phyloP scores from a whole-genome alignment of 1,139 yeast genomes.

The Blastobotrys malaysiensis region DNA sequence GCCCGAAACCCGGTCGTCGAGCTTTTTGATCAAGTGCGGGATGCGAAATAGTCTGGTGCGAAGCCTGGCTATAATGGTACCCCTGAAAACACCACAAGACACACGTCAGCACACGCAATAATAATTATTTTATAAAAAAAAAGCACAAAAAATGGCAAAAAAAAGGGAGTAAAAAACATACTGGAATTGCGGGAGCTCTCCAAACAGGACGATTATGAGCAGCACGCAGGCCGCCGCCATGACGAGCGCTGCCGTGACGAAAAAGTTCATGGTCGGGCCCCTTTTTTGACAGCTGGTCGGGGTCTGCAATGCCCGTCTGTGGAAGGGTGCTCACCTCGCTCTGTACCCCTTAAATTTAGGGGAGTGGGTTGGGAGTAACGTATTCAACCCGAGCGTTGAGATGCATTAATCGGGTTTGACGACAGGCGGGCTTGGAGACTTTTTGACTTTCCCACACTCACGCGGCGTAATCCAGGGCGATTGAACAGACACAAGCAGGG shows the following conservation, averaged over 20 bases:
- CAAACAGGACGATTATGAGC: constrained; percentile 41
- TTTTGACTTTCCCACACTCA: neutral
- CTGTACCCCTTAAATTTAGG: neutral
- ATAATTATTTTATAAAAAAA: constrained; percentile 33
- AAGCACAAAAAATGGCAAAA: neutral
- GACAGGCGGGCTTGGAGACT: too few relatives aligned
- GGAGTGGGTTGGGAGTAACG: neutral
- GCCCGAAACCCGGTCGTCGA: constrained; percentile 8
- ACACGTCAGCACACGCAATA: neutral
- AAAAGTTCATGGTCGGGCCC: neutral
- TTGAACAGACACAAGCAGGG: neutral
- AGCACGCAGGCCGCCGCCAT: constrained; percentile 15
- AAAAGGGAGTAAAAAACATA: constrained; percentile 12
- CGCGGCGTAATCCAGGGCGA: neutral
- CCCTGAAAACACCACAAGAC: constrained; percentile 16
- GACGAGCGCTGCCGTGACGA: constrained; percentile 6
- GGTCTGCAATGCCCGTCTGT: neutral
- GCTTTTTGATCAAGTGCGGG: constrained; percentile 5
- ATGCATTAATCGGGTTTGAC: neutral
- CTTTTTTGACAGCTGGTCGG: neutral
- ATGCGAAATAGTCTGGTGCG: constrained; percentile 9
- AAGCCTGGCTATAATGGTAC: constrained; percentile 15
- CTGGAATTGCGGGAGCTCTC: constrained; percentile 49
- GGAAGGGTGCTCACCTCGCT: too few relatives aligned
- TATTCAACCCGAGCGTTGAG: neutral